These are phyloP conservation scores for Hortiboletus rubellus DNA, from an alignment of 1,284 basidiomycete species.

Conservation along the genomic window DNA sequence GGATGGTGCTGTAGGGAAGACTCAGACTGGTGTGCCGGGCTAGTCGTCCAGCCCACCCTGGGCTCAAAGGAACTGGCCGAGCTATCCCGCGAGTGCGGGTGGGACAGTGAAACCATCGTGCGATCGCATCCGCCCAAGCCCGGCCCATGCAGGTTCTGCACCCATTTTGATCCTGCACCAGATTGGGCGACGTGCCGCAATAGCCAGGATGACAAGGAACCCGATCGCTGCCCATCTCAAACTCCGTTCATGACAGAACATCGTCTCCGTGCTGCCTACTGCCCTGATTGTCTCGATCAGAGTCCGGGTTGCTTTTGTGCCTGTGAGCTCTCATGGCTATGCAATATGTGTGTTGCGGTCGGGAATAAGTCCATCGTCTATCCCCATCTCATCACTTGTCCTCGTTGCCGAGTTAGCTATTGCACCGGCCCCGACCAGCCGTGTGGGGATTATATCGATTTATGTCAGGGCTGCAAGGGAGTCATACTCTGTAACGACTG, in stretches of 20 bases:
- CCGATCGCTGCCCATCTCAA: slow-evolving; percentile 14
- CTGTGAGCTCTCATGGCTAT: slow-evolving; percentile 12
- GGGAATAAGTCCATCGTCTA: background rate
- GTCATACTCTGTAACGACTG: slow-evolving; percentile 9
- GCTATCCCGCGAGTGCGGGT: slow-evolving; percentile 6
- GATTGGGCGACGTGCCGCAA: slow-evolving; percentile 11
- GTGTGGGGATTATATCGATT: background rate
- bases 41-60: slow-evolving; percentile 8
- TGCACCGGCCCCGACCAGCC: background rate
- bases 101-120: slow-evolving; percentile 12
- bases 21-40: slow-evolving; percentile 18
- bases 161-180: background rate
- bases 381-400: slow-evolving; percentile 12
- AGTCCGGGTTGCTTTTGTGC: slow-evolving; percentile 7
- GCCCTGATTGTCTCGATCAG: slow-evolving; percentile 5
- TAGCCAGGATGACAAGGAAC: too few relatives aligned
- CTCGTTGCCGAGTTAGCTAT: slow-evolving; percentile 13
- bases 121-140: slow-evolving; percentile 19
- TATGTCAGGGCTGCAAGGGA: slow-evolving; percentile 13
- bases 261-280: background rate
- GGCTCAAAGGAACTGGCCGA: slow-evolving; percentile 9
- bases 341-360: slow-evolving; percentile 1
- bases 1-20: slow-evolving; percentile 18
- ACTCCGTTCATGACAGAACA: background rate
- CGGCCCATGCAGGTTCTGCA: slow-evolving; percentile 6